Evolutionary conservation across 177 flowering plant species (phyloP), one percentile per base, ranked within the genome.

Genomic region (Vitis hybrid): DNA sequence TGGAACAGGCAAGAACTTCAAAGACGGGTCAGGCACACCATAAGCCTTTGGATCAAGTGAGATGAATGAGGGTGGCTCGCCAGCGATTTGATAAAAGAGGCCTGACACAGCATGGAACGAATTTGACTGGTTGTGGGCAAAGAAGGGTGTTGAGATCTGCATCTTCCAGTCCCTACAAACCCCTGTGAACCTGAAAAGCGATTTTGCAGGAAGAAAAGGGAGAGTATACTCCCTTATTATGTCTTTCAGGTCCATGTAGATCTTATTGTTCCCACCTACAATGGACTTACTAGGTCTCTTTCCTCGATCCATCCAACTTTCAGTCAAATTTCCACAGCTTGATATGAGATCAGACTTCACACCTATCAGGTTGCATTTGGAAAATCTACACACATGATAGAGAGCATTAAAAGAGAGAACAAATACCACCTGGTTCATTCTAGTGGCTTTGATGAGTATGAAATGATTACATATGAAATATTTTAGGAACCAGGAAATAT

Each of bases 81-180:
- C 31, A 2, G 13, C 15, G 3, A 55, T 5, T 70, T 82, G 82
- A 49, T 16, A 66, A 71, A 87, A 82, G 62, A 87, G 48, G 31
- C 90, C 88, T 10, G 82, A 80, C 22, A 76, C 10, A 15, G 60
- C 39, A 5, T 39, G 73, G 63, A 67, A 82, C 9, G 51, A 70
- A 65, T 49, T 53, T n/a, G 86, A 73, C 70, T 87, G 88, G 31
- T 66, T 83, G 78, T 87, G 87, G 15, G 77, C 81, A 62, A 87
- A 82, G 68, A 87, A 85, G 9, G 88, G 90, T 45, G 57, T 67
- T 8, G 74, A 61, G 19, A 85, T 81, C 71, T 65, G 70, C 2
- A 58, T 72, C 53, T 80, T 79, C 91, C 91, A 87, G 33, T 82
- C 89, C 58, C 80, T 74, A 72, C 85, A 85, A 29, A 87, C 86